These are phyloP conservation scores for Globisporangium abappressorium DNA, from an alignment of 352 stramenopile species.

Conservation along the genomic window DNA sequence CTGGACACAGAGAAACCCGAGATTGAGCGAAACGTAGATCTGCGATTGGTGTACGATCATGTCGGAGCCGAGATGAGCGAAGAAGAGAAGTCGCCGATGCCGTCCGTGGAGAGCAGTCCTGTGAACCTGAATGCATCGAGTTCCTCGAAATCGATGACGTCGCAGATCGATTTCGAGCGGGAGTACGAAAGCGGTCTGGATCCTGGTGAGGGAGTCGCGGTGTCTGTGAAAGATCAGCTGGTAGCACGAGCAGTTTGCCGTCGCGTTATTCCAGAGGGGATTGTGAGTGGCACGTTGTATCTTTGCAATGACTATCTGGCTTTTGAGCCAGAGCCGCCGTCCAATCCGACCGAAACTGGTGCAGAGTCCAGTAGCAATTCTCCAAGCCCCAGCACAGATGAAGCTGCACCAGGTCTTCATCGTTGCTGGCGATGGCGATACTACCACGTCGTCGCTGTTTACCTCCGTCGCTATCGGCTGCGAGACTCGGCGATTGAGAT, in stretches of 20 bases:
- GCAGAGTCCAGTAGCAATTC: not conserved
- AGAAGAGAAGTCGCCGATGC: constrained; percentile 7
- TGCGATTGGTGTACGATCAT: constrained; percentile 14
- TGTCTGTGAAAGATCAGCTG: constrained; percentile 59
- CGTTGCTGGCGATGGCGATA: constrained; percentile 83
- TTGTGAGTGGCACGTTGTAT: constrained; percentile 64
- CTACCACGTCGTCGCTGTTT: constrained; percentile 67
- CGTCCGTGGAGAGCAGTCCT: constrained; percentile 9
- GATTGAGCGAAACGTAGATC: constrained; percentile 13
- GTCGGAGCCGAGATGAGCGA: constrained; percentile 10
- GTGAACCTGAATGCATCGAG: constrained; percentile 2
- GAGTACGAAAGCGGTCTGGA: constrained; percentile 61
- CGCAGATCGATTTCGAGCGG: constrained; percentile 26
- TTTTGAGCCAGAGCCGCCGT: constrained; percentile 53
- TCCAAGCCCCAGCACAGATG: constrained; percentile 25
- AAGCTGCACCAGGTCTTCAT: constrained; percentile 64
- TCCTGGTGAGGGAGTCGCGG: constrained; percentile 57
- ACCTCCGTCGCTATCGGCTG: constrained; percentile 77
- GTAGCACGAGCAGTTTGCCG: constrained; percentile 58
- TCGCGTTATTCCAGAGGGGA: constrained; percentile 72
- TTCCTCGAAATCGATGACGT: constrained; percentile 16
- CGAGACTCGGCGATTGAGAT: constrained; percentile 81
- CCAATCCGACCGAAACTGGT: constrained; percentile 6
- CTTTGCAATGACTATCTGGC: constrained; percentile 60
- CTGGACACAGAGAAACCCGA: constrained; percentile 22